Evolutionary conservation across 441 rosid species (phyloP).

Genomic region (Adansonia madagascariensis): DNA sequence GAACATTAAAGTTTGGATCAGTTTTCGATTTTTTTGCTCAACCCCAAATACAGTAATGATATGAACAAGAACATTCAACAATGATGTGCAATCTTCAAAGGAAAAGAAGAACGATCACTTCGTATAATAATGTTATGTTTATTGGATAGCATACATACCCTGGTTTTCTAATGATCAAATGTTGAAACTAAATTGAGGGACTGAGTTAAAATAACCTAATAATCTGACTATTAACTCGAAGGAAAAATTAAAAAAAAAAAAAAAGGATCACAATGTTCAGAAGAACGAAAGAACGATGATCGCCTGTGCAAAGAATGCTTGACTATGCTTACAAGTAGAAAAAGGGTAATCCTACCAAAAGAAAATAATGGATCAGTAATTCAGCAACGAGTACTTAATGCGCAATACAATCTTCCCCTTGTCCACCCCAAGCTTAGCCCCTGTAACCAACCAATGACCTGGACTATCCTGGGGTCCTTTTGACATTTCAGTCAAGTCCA

Average conservation of each 20-base stretch:
- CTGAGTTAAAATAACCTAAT: neutral
- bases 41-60: neutral
- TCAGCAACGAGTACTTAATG: slow-evolving; percentile 72
- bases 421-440: slow-evolving; percentile 79
- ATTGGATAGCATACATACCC: neutral
- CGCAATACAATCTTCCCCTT: slow-evolving; percentile 75
- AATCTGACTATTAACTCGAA: slow-evolving; percentile 12
- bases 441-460: slow-evolving; percentile 86
- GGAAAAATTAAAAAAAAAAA: slow-evolving; percentile 22
- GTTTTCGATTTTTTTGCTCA: too few species aligned
- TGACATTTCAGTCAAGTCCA: slow-evolving; percentile 65
- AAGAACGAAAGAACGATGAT: slow-evolving; percentile 39
- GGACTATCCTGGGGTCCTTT: slow-evolving; percentile 76
- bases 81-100: slow-evolving; percentile 2
- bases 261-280: slow-evolving; percentile 46
- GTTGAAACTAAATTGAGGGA: too few species aligned
- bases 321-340: slow-evolving; percentile 39
- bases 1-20: too few species aligned
- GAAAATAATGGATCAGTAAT: slow-evolving; percentile 47
- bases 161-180: too few species aligned
- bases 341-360: slow-evolving; percentile 31
- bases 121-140: neutral
- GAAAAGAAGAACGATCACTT: neutral
- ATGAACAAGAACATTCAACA: neutral
- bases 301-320: slow-evolving; percentile 71